These are phyloP conservation scores for Poa annua DNA, from an alignment of 176 grass and related monocot genomes.

Conservation along the genomic window DNA sequence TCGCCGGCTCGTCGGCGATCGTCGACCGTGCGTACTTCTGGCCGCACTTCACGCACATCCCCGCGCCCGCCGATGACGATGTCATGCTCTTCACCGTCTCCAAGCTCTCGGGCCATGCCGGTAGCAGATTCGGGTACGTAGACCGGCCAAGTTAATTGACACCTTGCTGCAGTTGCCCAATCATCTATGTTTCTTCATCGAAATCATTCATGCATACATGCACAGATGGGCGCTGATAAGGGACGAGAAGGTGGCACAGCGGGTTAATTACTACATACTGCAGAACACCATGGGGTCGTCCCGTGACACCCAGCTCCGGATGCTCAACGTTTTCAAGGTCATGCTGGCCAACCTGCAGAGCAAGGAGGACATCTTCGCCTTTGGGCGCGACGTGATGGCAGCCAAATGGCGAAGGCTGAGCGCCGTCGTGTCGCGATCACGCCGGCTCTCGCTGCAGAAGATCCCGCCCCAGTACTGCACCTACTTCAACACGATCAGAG, in stretches of 20 bases:
- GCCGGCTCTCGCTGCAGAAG: constrained; percentile 68
- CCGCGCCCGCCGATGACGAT: constrained; percentile 55
- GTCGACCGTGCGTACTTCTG: constrained; percentile 79
- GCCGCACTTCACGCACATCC: constrained; percentile 70
- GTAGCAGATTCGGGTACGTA: constrained; percentile 70
- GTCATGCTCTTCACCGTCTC: constrained; percentile 70
- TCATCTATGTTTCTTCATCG: too few relatives aligned
- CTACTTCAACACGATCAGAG: constrained; percentile 56
- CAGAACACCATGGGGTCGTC: constrained; percentile 55
- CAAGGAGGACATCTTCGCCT: constrained; percentile 67
- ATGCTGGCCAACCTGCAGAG: constrained; percentile 53
- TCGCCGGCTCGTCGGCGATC: constrained; percentile 45
- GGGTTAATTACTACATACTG: constrained; percentile 25
- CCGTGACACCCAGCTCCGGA: constrained; percentile 70
- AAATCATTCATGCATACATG: too few relatives aligned
- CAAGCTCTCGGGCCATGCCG: constrained; percentile 69
- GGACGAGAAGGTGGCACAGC: constrained; percentile 51
- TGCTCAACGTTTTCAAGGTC: constrained; percentile 53
- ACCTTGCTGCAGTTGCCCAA: neutral
- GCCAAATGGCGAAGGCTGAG: constrained; percentile 59
- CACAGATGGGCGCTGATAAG: constrained; percentile 81
- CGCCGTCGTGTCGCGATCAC: constrained; percentile 48
- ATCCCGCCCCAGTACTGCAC: constrained; percentile 61
- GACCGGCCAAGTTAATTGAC: too few relatives aligned
- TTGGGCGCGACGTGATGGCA: constrained; percentile 52